Evolutionary conservation across 2,329 filamentous ascomycete species (phyloP).

Genomic region (Cytospora schulzeri): DNA sequence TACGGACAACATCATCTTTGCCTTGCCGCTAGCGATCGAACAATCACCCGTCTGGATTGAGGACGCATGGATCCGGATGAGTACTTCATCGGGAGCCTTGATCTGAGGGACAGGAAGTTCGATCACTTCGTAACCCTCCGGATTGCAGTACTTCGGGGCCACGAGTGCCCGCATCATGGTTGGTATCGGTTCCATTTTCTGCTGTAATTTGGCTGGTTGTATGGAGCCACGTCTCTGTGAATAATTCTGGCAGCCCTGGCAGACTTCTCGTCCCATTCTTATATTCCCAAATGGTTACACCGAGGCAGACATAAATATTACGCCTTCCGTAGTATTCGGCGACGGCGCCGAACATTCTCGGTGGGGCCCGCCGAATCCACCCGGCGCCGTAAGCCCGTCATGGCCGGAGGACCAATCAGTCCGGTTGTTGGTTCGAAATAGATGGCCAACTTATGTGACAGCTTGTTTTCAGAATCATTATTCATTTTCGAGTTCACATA

Average conservation of each 20-base stretch:
- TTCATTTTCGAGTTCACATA: too few relatives aligned
- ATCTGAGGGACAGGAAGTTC: constrained; percentile 50
- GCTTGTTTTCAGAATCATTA: too few relatives aligned
- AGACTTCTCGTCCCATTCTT: background rate
- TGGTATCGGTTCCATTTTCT: constrained; percentile 13
- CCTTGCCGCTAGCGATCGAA: constrained; percentile 33
- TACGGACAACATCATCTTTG: constrained; percentile 33
- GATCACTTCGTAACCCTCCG: constrained; percentile 42
- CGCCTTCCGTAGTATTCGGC: background rate
- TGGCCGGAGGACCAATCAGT: background rate
- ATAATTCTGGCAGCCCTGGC: background rate
- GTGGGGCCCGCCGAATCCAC: constrained; percentile 9
- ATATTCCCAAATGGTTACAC: too few relatives aligned
- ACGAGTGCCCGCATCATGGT: constrained; percentile 43
- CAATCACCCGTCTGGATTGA: constrained; percentile 42
- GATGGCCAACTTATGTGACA: too few relatives aligned
- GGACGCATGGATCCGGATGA: constrained; percentile 44
- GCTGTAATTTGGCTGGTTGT: background rate
- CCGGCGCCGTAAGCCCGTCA: background rate
- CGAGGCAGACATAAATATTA: too few relatives aligned
- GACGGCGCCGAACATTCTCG: constrained; percentile 19
- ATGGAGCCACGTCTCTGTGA: background rate
- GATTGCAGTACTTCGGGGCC: constrained; percentile 42
- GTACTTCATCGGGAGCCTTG: constrained; percentile 44
- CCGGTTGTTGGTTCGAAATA: too few relatives aligned